phyloP scores from a whole-genome alignment of 345 rosid genomes.

The Eucalyptus leucophloia region DNA sequence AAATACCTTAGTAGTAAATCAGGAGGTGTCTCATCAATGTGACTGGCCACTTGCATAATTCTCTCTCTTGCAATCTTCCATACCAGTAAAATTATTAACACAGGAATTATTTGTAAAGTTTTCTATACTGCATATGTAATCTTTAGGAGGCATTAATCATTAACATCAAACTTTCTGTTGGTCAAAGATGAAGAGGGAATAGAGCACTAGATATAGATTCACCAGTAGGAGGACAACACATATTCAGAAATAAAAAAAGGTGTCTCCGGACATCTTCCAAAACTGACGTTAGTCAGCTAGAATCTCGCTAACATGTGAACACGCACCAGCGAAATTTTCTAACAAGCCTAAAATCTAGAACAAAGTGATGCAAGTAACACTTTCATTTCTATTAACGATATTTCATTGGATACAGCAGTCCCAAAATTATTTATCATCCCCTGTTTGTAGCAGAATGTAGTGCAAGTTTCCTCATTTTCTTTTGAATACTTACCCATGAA shows the following conservation, averaged over 20 bases:
- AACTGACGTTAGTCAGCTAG: background rate
- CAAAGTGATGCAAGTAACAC: background rate
- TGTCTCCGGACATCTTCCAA: background rate
- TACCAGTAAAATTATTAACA: no score
- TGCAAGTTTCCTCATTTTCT: background rate
- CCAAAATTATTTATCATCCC: background rate
- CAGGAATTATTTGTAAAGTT: no score
- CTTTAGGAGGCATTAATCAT: no score
- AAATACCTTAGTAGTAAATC: no score
- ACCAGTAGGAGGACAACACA: background rate
- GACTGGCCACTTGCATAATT: no score
- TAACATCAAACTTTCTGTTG: no score
- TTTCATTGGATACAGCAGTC: background rate
- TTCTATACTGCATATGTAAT: no score
- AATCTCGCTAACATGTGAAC: background rate
- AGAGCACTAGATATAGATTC: background rate
- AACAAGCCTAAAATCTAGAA: background rate
- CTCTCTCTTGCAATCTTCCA: no score
- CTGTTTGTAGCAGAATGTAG: background rate
- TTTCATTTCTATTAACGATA: background rate
- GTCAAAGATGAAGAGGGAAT: background rate
- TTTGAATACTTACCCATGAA: background rate
- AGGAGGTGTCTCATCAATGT: no score
- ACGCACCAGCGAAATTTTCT: background rate
- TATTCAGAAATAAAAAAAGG: background rate